These are phyloP conservation scores for Coniochaeta ligniaria DNA, from an alignment of 2,329 filamentous ascomycete species.

Conservation along the genomic window DNA sequence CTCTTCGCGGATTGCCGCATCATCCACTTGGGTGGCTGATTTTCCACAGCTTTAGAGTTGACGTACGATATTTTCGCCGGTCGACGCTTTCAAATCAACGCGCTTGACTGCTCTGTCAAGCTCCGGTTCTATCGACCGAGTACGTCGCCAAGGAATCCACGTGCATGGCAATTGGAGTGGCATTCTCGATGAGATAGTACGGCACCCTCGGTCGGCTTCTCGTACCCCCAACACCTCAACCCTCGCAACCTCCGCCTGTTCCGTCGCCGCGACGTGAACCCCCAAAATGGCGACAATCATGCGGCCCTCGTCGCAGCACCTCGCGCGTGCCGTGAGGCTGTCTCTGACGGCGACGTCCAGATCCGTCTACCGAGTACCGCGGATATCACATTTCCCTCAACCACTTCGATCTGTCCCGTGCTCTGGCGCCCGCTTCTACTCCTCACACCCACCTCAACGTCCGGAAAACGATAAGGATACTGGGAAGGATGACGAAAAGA, in stretches of 20 bases:
- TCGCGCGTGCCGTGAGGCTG: conserved; percentile 17
- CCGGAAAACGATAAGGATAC: conserved; percentile 8
- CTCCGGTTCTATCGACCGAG: not conserved
- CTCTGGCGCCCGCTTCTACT: conserved; percentile 16
- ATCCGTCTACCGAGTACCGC: conserved; percentile 10
- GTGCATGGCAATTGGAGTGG: conserved; percentile 1
- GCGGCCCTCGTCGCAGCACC: conserved; percentile 19
- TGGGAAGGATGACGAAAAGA: conserved; percentile 3
- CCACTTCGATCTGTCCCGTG: conserved; percentile 9
- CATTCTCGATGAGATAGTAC: conserved; percentile 8
- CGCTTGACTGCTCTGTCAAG: not conserved
- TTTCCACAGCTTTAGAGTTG: not conserved
- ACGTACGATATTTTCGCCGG: not conserved
- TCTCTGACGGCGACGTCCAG: conserved; percentile 16
- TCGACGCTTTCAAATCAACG: not conserved
- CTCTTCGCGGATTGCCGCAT: not conserved
- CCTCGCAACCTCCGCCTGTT: conserved; percentile 3
- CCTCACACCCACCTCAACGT: conserved; percentile 11
- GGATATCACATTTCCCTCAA: conserved; percentile 12
- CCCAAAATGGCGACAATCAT: conserved; percentile 16
- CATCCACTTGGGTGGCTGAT: not conserved
- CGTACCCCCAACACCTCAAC: conserved; percentile 6
- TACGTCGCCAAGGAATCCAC: not conserved
- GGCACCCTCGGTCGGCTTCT: conserved; percentile 6
- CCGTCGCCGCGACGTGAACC: not conserved